These are phyloP conservation scores for Arthromyces matolae DNA, from an alignment of 768 basidiomycete genomes.

Conservation along the genomic window DNA sequence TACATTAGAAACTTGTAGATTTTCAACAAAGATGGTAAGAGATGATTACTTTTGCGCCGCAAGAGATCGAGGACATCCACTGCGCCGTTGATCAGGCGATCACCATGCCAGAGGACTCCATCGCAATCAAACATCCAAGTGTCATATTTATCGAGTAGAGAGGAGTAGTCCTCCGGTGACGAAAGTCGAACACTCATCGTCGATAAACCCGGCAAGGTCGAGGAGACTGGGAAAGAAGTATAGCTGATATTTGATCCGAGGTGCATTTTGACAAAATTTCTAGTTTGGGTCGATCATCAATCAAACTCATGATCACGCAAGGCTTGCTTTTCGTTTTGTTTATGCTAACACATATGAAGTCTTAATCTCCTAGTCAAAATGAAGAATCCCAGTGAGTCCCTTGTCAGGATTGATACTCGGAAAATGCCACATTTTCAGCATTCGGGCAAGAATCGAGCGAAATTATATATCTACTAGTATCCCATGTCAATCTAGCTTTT, in stretches of 20 bases:
- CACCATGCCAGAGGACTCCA: conserved; percentile 90
- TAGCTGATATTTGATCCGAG: conserved; percentile 8
- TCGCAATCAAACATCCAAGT: conserved; percentile 98
- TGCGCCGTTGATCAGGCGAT: conserved; percentile 73
- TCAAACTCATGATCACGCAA: too few species aligned
- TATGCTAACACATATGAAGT: too few species aligned
- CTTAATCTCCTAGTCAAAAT: too few species aligned
- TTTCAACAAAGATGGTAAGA: neutral
- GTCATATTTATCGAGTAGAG: conserved; percentile 66
- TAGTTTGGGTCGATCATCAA: too few species aligned
- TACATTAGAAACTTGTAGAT: conserved; percentile 9
- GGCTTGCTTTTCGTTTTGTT: too few species aligned
- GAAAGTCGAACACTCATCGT: conserved; percentile 36
- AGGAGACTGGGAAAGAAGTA: conserved; percentile 1
- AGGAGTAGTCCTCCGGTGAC: conserved; percentile 41
- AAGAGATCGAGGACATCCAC: conserved; percentile 70
- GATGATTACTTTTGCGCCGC: conserved; percentile 58
- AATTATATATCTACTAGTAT: too few species aligned
- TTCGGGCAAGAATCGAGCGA: too few species aligned
- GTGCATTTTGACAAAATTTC: too few species aligned
- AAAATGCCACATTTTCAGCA: too few species aligned
- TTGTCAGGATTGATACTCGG: too few species aligned
- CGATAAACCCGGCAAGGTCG: neutral
- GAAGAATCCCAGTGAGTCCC: too few species aligned
- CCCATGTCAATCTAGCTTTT: too few species aligned